These are phyloP conservation scores for Eutrema heterophyllum DNA, from an alignment of 345 rosid genomes.

Conservation along the genomic window DNA sequence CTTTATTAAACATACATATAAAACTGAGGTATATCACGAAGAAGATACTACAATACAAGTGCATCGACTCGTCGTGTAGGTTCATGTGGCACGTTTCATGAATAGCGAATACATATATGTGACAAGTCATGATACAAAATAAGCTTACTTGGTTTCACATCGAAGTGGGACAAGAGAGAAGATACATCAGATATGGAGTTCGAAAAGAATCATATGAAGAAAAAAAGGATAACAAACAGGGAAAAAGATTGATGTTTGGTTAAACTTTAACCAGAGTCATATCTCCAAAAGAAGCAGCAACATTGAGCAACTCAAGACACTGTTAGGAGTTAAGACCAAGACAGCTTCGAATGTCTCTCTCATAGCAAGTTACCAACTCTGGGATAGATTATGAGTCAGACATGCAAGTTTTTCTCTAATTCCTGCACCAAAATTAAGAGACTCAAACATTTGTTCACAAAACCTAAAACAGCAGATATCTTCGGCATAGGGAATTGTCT, in stretches of 20 bases:
- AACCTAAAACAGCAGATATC: background rate
- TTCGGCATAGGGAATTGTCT: background rate
- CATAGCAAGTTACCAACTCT: background rate
- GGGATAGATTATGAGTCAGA: background rate
- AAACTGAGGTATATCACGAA: background rate
- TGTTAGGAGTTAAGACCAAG: constrained; percentile 1
- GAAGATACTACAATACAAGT: background rate
- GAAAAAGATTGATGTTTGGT: background rate
- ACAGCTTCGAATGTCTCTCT: constrained; percentile 5
- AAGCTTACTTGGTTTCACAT: constrained; percentile 3
- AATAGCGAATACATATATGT: background rate
- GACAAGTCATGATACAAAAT: background rate
- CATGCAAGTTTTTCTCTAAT: background rate
- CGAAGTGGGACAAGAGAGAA: background rate
- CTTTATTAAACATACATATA: too few relatives aligned
- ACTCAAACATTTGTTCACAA: background rate
- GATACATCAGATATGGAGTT: background rate
- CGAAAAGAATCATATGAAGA: background rate
- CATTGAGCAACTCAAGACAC: constrained; percentile 11
- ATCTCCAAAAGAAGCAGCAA: background rate
- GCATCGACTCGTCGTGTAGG: background rate
- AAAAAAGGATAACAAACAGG: background rate
- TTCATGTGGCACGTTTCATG: constrained; percentile 14
- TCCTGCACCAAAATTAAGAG: constrained; percentile 12
- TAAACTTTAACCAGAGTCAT: background rate